Evolutionary conservation across 2,329 filamentous ascomycete species (phyloP).

Genomic region (Xylaria arbuscula): DNA sequence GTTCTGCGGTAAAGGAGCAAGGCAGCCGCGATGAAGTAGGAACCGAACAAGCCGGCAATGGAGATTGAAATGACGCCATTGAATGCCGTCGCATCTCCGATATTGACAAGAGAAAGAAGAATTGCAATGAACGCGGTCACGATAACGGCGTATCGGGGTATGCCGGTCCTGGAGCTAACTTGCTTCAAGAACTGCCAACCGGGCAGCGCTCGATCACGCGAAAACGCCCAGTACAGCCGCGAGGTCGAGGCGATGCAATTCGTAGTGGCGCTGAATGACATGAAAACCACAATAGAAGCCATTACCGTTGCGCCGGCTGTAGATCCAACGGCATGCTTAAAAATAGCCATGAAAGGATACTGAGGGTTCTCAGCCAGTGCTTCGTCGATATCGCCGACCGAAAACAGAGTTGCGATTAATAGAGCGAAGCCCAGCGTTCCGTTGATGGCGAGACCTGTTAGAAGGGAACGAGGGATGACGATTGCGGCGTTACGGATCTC

Average conservation of each 20-base stretch:
- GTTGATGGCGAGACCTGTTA: slow-evolving; percentile 61
- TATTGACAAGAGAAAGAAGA: slow-evolving; percentile 39
- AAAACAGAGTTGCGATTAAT: slow-evolving; percentile 65
- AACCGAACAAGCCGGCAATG: slow-evolving; percentile 38
- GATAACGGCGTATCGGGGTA: slow-evolving; percentile 37
- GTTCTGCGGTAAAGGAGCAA: slow-evolving; percentile 23
- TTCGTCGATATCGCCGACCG: slow-evolving; percentile 60
- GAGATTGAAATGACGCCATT: slow-evolving; percentile 41
- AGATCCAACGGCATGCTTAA: slow-evolving; percentile 61
- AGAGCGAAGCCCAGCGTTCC: slow-evolving; percentile 64
- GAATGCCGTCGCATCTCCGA: slow-evolving; percentile 38
- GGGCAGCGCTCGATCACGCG: slow-evolving; percentile 41
- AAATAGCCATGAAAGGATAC: slow-evolving; percentile 70
- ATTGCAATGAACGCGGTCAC: slow-evolving; percentile 31
- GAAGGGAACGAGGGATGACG: slow-evolving; percentile 62
- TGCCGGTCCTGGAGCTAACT: slow-evolving; percentile 36
- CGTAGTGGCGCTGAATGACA: slow-evolving; percentile 60
- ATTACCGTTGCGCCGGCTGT: slow-evolving; percentile 61
- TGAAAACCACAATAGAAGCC: slow-evolving; percentile 60
- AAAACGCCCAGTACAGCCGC: slow-evolving; percentile 66
- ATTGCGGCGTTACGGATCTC: slow-evolving; percentile 60
- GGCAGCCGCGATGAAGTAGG: slow-evolving; percentile 25
- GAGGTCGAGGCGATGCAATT: slow-evolving; percentile 65
- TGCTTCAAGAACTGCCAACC: slow-evolving; percentile 36
- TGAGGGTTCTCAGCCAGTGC: slow-evolving; percentile 58